Base-by-base conservation (phyloP, 306 rosid genomes). In the Vigna unguiculata region DNA sequence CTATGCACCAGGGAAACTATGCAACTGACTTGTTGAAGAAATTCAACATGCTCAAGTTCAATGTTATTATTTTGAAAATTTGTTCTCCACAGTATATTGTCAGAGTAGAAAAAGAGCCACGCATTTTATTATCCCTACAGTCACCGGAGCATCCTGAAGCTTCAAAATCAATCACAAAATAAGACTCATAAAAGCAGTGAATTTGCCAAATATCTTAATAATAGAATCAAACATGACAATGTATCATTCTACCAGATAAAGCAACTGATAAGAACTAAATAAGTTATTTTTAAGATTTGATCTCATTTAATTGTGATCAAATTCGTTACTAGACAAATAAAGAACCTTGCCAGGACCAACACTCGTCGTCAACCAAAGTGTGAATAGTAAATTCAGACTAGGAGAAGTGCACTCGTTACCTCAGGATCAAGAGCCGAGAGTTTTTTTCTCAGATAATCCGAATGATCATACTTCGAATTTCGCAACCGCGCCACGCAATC, bases 351-450 rank as follows among this genome's bases (percentile, higher is more conserved):
- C 25, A 62, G 34, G 48, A 67, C 4, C 14, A 40, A 20, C 10
- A 20, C 19, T 2, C 32, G 9, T 70, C 72, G 16, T 61, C 24
- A 43, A 59, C 67, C 54, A 59, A 5, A 16, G 45, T 16, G 30
- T 20, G 61, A 45, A 59, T 9, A 2, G 57, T 28, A 45, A 69
- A 69, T 21, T 76, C 36, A 59, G 32, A 69, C 22, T 63, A 43
- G 9, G 51, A 17, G 1, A 48, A 84, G 47, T 57, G 17, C 47
- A 78, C 13, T 72, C 45, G 73, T 60, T 83, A 92, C 98, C 98
- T 88, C 96, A 1, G 95, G 93, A 86, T 95, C 98, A 66, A 92
- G 86, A 51, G 71, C 88, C 24, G 90, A 77, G 52, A 95, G 98
- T 64, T 82, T 86, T 86, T 89, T 83, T 71, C 62, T 83, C 52